Evolutionary conservation across 768 basidiomycete species (phyloP).

Genomic region (Rhizopogon vinicolor): DNA sequence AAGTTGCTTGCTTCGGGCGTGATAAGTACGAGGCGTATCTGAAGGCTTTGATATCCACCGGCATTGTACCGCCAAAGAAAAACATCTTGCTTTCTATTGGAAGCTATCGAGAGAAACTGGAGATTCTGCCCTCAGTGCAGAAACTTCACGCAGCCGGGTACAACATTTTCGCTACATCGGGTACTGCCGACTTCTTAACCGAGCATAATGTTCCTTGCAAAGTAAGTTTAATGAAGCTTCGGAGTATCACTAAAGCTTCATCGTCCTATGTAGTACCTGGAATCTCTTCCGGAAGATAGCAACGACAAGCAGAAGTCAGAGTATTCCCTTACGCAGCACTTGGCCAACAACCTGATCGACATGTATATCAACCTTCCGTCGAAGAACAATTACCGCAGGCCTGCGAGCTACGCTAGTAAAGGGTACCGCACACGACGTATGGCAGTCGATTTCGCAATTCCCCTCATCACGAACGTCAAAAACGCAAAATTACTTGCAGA

Average conservation of each 20-base stretch:
- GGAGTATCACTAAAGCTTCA: neutral
- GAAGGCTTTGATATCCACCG: conserved; percentile 95
- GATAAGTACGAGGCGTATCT: conserved; percentile 99
- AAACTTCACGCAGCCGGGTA: conserved; percentile 92
- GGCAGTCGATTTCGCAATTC: conserved; percentile 98
- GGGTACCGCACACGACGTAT: conserved; percentile 96
- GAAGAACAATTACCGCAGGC: conserved; percentile 95
- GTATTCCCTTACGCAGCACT: conserved; percentile 94
- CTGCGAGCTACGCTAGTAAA: conserved; percentile 95
- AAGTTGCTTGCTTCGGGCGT: conserved; percentile 96
- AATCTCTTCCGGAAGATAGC: conserved; percentile 75
- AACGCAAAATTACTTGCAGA: conserved; percentile 96
- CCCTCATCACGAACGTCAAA: conserved; percentile 97
- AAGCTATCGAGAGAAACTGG: conserved; percentile 95
- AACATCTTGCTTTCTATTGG: conserved; percentile 97
- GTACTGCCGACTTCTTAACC: conserved; percentile 95
- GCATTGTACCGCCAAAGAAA: conserved; percentile 92
- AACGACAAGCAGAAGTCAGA: conserved; percentile 87
- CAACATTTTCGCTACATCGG: conserved; percentile 95
- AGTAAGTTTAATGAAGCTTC: conserved; percentile 35
- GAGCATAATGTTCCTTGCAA: conserved; percentile 98
- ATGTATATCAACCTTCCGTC: conserved; percentile 99
- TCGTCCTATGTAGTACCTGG: conserved; percentile 62
- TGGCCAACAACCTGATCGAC: conserved; percentile 96
- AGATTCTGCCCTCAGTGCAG: conserved; percentile 92